Conservation (phyloP, 2,329 filamentous ascomycete species). For the Dactylellina parvicollis region DNA sequence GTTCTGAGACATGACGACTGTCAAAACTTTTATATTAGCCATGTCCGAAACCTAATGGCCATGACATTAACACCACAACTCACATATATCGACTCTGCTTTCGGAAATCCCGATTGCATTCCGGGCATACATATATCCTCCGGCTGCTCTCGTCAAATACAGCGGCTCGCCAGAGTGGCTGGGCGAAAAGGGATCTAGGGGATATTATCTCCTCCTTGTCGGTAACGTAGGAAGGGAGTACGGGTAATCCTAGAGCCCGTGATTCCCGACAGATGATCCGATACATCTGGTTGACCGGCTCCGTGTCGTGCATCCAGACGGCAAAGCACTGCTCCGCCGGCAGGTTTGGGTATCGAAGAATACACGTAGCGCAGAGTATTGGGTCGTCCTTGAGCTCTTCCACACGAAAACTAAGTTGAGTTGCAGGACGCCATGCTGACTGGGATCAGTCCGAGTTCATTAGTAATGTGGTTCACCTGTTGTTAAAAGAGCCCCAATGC, state of each 20-base stretch:
- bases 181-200: constrained; percentile 31
- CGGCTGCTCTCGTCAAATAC: constrained; percentile 24
- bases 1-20: constrained; percentile 46
- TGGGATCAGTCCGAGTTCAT: not conserved
- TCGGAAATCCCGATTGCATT: constrained; percentile 37
- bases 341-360: constrained; percentile 39
- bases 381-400: constrained; percentile 47
- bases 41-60: not conserved
- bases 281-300: constrained; percentile 30
- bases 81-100: constrained; percentile 52
- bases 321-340: constrained; percentile 29
- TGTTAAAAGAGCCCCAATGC: not conserved
- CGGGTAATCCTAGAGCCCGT: constrained; percentile 10
- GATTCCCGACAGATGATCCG: constrained; percentile 50
- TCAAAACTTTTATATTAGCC: not conserved
- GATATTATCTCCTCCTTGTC: constrained; percentile 49
- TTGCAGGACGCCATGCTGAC: constrained; percentile 38
- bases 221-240: constrained; percentile 31
- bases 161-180: constrained; percentile 21
- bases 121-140: constrained; percentile 45
- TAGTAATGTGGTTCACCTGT: not conserved
- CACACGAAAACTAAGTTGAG: constrained; percentile 37
- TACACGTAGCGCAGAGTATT: constrained; percentile 35
- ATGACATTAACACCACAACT: too few relatives aligned
- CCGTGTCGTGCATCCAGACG: constrained; percentile 20